Evolutionary conservation across 352 stramenopile species (phyloP).

Genomic region (Pythium coloratum): DNA sequence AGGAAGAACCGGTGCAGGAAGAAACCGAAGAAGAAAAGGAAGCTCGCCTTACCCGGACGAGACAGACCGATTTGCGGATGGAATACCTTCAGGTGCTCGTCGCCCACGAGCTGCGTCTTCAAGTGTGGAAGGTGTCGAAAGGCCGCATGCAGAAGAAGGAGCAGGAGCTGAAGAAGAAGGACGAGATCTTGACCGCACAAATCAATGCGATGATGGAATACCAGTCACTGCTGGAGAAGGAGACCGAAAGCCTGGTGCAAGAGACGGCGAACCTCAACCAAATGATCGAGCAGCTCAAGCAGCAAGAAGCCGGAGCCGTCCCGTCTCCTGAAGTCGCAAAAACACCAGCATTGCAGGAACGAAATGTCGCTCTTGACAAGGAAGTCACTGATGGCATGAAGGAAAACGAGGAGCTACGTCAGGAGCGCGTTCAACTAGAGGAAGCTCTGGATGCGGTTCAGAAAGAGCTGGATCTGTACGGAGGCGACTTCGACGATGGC

Average conservation of each 20-base stretch:
- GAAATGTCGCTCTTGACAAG: slow-evolving; percentile 60
- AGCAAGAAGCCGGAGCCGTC: slow-evolving; percentile 53
- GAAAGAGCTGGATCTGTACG: slow-evolving; percentile 62
- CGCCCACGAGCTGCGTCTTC: slow-evolving; percentile 68
- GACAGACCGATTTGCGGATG: slow-evolving; percentile 65
- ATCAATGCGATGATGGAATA: slow-evolving; percentile 47
- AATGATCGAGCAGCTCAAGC: slow-evolving; percentile 61
- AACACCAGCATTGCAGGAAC: slow-evolving; percentile 50
- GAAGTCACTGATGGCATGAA: slow-evolving; percentile 71
- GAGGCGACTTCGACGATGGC: slow-evolving; percentile 54
- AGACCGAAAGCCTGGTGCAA: slow-evolving; percentile 54
- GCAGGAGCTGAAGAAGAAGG: slow-evolving; percentile 58
- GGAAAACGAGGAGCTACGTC: slow-evolving; percentile 68
- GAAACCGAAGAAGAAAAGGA: slow-evolving; percentile 77
- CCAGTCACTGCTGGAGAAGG: slow-evolving; percentile 51
- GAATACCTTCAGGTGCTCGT: slow-evolving; percentile 82
- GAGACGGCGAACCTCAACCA: slow-evolving; percentile 55
- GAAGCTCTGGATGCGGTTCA: slow-evolving; percentile 57
- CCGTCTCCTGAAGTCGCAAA: slow-evolving; percentile 67
- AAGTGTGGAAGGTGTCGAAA: slow-evolving; percentile 71
- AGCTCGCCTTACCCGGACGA: slow-evolving; percentile 46
- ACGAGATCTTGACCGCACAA: slow-evolving; percentile 47
- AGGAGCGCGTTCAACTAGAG: slow-evolving; percentile 50
- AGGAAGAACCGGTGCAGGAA: slow-evolving; percentile 57
- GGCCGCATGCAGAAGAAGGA: slow-evolving; percentile 48